Percentiles rank a stretch among this genome's conserved stretches.
Evolutionary conservation across 208 protist genomes (phyloP).

Genomic region (Leishmania amazonensis): DNA sequence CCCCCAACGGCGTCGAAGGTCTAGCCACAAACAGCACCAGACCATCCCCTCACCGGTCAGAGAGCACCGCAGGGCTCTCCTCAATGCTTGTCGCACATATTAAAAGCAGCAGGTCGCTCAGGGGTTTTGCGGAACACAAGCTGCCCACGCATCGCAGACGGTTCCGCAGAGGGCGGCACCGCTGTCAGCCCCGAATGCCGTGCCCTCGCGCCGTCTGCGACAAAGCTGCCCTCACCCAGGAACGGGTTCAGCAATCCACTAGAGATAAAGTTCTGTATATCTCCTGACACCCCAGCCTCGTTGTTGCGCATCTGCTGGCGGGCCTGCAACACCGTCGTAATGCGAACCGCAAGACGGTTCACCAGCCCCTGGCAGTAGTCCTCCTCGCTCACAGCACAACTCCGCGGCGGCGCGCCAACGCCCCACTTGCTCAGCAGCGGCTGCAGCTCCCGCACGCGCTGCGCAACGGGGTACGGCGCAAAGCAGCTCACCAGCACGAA

Average conservation of each 20-base stretch:
- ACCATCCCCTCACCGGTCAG: too few relatives aligned
- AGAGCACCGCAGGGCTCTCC: too few relatives aligned
- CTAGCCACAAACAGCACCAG: too few relatives aligned
- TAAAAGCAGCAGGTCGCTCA: too few relatives aligned
- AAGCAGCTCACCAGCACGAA: constrained; percentile 41
- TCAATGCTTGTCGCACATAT: too few relatives aligned
- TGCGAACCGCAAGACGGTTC: not conserved
- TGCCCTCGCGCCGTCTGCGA: not conserved
- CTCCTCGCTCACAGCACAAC: constrained; percentile 1
- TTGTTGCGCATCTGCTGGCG: constrained; percentile 12
- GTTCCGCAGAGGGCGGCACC: not conserved
- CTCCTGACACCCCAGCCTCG: constrained; percentile 10
- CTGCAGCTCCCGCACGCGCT: constrained; percentile 6
- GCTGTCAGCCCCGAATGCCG: not conserved
- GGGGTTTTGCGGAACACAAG: not conserved
- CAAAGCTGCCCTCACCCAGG: not conserved
- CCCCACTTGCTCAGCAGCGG: constrained; percentile 7
- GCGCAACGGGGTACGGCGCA: constrained; percentile 36
- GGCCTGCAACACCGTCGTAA: not conserved
- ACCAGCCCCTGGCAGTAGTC: constrained; percentile 7
- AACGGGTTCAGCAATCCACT: not conserved
- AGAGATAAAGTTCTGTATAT: not conserved
- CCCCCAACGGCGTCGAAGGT: too few relatives aligned
- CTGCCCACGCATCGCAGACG: not conserved
- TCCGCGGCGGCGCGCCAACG: constrained; percentile 5